Evolutionary conservation across 2,329 filamentous ascomycete species (phyloP).

Genomic region (Fusarium napiforme): DNA sequence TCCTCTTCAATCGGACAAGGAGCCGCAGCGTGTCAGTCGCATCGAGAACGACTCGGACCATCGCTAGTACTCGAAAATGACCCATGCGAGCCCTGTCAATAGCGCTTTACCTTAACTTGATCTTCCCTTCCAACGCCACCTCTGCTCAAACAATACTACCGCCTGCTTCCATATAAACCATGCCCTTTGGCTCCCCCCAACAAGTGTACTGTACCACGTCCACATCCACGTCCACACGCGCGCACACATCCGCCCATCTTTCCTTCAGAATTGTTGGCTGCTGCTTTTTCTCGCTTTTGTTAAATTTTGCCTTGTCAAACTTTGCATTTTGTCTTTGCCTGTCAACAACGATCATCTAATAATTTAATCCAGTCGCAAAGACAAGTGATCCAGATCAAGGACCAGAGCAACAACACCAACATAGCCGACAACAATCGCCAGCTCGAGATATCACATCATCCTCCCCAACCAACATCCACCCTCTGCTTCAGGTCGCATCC

Average conservation of each 20-base stretch:
- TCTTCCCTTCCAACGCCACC: constrained; percentile 39
- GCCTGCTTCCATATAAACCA: constrained; percentile 29
- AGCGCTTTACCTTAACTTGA: constrained; percentile 40
- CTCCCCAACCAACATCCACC: constrained; percentile 33
- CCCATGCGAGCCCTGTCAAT: constrained; percentile 22
- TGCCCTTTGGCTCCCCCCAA: constrained; percentile 8
- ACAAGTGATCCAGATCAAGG: constrained; percentile 18
- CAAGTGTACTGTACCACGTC: constrained; percentile 13
- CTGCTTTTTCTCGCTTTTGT: constrained; percentile 1
- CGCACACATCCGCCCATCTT: constrained; percentile 9
- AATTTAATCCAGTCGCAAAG: constrained; percentile 18
- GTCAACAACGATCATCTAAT: constrained; percentile 6
- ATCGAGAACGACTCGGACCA: constrained; percentile 11
- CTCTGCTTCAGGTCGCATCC: constrained; percentile 34
- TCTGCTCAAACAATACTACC: constrained; percentile 41
- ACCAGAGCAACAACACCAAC: not conserved
- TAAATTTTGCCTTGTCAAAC: constrained; percentile 5
- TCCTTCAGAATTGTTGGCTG: constrained; percentile 10
- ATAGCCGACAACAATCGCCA: constrained; percentile 15
- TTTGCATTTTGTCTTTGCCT: constrained; percentile 4
- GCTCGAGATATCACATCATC: constrained; percentile 37
- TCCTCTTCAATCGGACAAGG: constrained; percentile 19
- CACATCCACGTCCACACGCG: constrained; percentile 6
- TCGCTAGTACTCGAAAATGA: not conserved
- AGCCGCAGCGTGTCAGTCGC: constrained; percentile 16